Evolutionary conservation across 2,329 filamentous ascomycete genomes (phyloP), one percentile per base, ranked within the genome.

Genomic region (Clonostachys sp.): DNA sequence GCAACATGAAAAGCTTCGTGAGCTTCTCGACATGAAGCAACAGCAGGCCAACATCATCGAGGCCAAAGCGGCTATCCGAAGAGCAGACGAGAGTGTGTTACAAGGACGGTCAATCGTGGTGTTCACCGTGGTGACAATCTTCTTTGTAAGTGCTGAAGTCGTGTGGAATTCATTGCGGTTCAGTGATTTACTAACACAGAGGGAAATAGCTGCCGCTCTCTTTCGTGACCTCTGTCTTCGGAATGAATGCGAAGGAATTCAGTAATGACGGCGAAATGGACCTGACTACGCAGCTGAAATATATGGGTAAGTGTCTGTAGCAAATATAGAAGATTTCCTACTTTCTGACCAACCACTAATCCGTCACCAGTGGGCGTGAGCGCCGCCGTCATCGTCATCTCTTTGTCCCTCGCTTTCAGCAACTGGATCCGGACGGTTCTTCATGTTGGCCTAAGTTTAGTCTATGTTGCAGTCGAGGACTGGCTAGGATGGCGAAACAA

Each of bases 1-100:
- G n/a, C 6, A 24, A n/a, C 16, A 10, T 45, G 35, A 18, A 41
- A 12, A 62, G 58, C 48, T 66, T 4, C 55, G 57, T 42, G 65
- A 69, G 41, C 57, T 75, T 2, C 56, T 74, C 2, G 60, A 59
- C 0, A 57, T 75, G 42, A 74, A 75, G 47, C 71, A 74, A 41
- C 71, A 75, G 50, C 71, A 75, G 48, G 69, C 71, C 0, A 66
- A 68, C 41, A 66, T 75, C 2, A 62, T 74, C 9, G 70, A 75
- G 49, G 71, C 71, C 1, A 69, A 67, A 59, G 64, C 68, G 12
- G 61, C 71, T 0, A 61, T 70, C 16, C 64, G 60, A 17, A 63
- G 72, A 35, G 65, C 65, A 0, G 63, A 70, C 1, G 66, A 74
- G 45, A 67, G 63, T 1, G 63, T 70, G 5, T 61, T 61, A 4